phyloP scores from a whole-genome alignment of 2,329 filamentous ascomycete genomes.

The Zarea fungicola region DNA sequence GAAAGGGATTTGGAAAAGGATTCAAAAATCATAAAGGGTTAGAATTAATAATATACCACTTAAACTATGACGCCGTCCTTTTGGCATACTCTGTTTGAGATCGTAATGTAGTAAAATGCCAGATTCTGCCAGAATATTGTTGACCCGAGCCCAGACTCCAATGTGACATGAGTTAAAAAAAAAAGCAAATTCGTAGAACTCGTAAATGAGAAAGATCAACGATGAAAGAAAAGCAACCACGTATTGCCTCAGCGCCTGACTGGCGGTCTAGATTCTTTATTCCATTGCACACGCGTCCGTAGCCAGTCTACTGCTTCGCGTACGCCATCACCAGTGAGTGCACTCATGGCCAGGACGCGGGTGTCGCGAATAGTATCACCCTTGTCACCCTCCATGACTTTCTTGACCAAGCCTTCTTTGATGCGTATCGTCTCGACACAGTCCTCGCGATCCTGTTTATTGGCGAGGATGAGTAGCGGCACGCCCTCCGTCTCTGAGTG shows the following conservation, averaged over 20 bases:
- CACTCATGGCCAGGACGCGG: conserved; percentile 83
- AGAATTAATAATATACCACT: too few species aligned
- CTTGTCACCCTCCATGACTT: conserved; percentile 92
- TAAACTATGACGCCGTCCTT: background rate
- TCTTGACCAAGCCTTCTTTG: conserved; percentile 92
- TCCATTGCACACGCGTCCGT: conserved; percentile 87
- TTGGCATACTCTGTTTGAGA: background rate
- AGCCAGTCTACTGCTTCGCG: conserved; percentile 97
- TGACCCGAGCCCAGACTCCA: conserved; percentile 4
- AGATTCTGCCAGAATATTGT: background rate
- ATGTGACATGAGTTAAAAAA: conserved; percentile 7
- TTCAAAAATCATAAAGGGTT: background rate
- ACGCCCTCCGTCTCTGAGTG: conserved; percentile 86
- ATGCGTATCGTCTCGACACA: conserved; percentile 96
- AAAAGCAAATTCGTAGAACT: conserved; percentile 13
- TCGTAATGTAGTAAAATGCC: background rate
- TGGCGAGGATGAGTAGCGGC: conserved; percentile 85
- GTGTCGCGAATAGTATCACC: conserved; percentile 82
- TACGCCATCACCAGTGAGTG: conserved; percentile 82
- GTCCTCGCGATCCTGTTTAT: conserved; percentile 97
- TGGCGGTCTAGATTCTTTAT: conserved; percentile 86
- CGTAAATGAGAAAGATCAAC: background rate
- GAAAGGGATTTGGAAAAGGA: background rate
- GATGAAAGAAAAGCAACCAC: background rate
- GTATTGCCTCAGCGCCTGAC: conserved; percentile 76